Conservation (phyloP, 176 grass and related monocot genomes). For the Carex myosuroides region DNA sequence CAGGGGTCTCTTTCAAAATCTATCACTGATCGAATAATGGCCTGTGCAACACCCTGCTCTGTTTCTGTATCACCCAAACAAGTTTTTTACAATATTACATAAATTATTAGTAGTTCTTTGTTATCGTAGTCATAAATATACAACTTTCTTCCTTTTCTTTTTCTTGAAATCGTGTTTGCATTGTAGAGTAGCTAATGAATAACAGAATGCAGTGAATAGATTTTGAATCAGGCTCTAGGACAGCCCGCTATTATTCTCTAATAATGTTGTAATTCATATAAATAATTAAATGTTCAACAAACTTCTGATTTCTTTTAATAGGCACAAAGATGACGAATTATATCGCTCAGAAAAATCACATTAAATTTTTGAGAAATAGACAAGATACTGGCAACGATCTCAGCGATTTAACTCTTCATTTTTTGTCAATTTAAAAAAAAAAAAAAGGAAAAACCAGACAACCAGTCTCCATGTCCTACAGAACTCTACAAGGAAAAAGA, state of each 20-base stretch:
- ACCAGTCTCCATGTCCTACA: background rate
- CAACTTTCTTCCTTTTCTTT: background rate
- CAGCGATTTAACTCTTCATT: background rate
- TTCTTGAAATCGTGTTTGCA: background rate
- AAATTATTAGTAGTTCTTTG: background rate
- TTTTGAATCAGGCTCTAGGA: background rate
- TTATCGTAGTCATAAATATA: background rate
- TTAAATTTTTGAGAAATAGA: background rate
- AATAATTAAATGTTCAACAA: background rate
- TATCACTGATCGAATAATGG: conserved; percentile 70
- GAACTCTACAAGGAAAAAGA: background rate
- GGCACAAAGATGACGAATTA: too few species aligned
- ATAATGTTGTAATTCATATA: background rate
- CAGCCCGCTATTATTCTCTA: background rate
- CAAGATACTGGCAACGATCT: background rate
- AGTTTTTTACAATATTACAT: background rate
- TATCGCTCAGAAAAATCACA: too few species aligned
- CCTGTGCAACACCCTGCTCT: conserved; percentile 80
- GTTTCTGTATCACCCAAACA: conserved; percentile 44
- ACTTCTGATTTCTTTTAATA: too few species aligned
- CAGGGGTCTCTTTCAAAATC: conserved; percentile 92
- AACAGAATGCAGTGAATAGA: background rate
- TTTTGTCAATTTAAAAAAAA: background rate
- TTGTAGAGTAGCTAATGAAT: background rate
- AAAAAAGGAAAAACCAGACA: background rate